Percentiles rank a stretch among this genome's conserved stretches.
Conservation (phyloP, 23 red algal species). For the Cyanidioschyzon merolae region DNA sequence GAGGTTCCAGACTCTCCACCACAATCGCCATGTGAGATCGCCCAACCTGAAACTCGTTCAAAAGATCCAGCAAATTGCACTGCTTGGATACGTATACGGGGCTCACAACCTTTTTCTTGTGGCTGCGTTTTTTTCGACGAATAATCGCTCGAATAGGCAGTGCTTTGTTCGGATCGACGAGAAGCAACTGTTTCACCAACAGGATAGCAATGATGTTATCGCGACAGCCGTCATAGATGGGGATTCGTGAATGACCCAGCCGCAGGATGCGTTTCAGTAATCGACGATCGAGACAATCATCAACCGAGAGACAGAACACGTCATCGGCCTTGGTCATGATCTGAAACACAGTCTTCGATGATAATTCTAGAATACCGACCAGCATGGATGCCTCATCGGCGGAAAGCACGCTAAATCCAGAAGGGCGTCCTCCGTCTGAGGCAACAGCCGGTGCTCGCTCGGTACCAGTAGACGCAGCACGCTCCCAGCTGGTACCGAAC, state of each 20-base stretch:
- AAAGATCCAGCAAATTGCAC: constrained; percentile 31
- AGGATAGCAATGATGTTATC: constrained; percentile 33
- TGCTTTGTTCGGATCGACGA: constrained; percentile 89
- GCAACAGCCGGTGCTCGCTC: neutral
- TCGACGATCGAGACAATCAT: constrained; percentile 23
- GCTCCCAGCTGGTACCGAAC: neutral
- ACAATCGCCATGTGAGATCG: constrained; percentile 89
- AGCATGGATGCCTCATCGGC: constrained; percentile 9
- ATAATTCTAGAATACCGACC: constrained; percentile 32
- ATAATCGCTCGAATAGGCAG: constrained; percentile 56
- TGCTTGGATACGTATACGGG: constrained; percentile 6
- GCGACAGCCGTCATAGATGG: constrained; percentile 22
- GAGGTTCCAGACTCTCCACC: constrained; percentile 4
- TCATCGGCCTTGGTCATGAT: constrained; percentile 36
- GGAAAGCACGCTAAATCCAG: neutral
- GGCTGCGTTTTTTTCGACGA: constrained; percentile 14
- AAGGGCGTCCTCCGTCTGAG: neutral
- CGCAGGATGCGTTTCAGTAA: constrained; percentile 30
- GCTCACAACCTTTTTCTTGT: constrained; percentile 16
- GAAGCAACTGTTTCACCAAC: constrained; percentile 49
- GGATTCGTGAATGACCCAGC: constrained; percentile 22
- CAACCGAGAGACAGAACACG: constrained; percentile 32
- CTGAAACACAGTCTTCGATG: constrained; percentile 30
- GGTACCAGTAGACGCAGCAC: neutral
- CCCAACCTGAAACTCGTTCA: constrained; percentile 70